A percentile compares a stretch with the other conserved stretches of the same genome.
Evolutionary conservation across 108 stramenopile species (phyloP).

Genomic region (Fragilariopsis cylindrus): DNA sequence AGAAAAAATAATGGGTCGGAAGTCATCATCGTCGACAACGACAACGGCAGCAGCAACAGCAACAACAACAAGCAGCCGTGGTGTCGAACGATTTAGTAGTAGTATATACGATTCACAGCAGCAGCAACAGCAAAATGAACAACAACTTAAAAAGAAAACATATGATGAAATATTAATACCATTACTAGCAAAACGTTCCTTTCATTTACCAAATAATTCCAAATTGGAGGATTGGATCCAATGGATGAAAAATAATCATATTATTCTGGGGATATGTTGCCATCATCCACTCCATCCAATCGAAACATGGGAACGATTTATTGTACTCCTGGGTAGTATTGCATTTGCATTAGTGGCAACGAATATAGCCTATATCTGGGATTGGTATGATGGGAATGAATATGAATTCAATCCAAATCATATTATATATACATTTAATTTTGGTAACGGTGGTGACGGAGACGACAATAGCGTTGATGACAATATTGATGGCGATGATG

Average conservation of each 20-base stretch:
- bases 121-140: too few species aligned
- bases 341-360: conserved; percentile 61
- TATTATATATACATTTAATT: not conserved
- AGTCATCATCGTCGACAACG: too few species aligned
- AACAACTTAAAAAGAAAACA: not conserved
- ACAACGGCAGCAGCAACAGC: too few species aligned
- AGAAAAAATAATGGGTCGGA: not conserved
- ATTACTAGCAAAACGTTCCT: conserved; percentile 37
- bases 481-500: too few species aligned
- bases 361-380: conserved; percentile 50
- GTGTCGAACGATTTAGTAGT: too few species aligned
- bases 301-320: conserved; percentile 37
- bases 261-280: conserved; percentile 56
- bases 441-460: not conserved
- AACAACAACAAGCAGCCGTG: too few species aligned
- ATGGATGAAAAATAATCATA: conserved; percentile 65
- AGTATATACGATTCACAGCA: too few species aligned
- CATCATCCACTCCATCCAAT: conserved; percentile 61
- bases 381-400: not conserved
- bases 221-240: conserved; percentile 56
- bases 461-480: not conserved
- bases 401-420: not conserved
- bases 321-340: conserved; percentile 53
- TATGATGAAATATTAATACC: conserved; percentile 6
- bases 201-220: conserved; percentile 50